Evolutionary conservation across 345 rosid species (phyloP).

Genomic region (Lagerstroemia speciosa): DNA sequence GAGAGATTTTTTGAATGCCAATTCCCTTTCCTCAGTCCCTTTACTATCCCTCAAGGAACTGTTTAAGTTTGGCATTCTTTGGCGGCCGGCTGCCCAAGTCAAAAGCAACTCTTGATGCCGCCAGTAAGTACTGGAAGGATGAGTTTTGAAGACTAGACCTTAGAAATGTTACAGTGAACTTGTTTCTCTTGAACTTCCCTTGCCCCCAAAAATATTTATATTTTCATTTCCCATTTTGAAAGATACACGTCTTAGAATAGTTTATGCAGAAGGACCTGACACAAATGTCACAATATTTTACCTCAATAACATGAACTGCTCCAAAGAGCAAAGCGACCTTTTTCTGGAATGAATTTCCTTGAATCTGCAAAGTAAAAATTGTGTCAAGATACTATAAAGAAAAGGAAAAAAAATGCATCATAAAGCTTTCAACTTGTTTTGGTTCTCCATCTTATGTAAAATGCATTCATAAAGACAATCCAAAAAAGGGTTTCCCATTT

Average conservation of each 20-base stretch:
- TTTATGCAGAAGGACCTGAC: not conserved
- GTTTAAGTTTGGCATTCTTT: not conserved
- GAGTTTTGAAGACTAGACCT: not conserved
- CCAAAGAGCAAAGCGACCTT: slow-evolving; percentile 85
- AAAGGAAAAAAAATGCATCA: too few relatives aligned
- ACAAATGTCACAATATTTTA: slow-evolving; percentile 18
- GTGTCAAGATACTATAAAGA: not conserved
- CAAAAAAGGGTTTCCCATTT: not conserved
- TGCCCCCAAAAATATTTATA: not conserved
- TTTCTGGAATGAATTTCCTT: slow-evolving; percentile 96
- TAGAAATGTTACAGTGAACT: not conserved
- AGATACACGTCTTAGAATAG: not conserved
- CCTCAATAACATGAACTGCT: slow-evolving; percentile 64
- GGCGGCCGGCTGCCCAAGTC: not conserved
- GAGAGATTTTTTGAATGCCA: not conserved
- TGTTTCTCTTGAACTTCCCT: not conserved
- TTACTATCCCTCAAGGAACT: not conserved
- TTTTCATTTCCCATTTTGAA: not conserved
- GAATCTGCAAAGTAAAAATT: slow-evolving; percentile 35
- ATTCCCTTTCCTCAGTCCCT: not conserved
- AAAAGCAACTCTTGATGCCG: not conserved
- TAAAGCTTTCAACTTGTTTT: not conserved
- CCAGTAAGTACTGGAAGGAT: not conserved
- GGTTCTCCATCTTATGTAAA: not conserved
- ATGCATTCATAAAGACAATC: not conserved